A percentile compares a stretch with the other conserved stretches of the same genome.
Evolutionary conservation across 148 eudicot species (phyloP).

Genomic region (Cornus florida): DNA sequence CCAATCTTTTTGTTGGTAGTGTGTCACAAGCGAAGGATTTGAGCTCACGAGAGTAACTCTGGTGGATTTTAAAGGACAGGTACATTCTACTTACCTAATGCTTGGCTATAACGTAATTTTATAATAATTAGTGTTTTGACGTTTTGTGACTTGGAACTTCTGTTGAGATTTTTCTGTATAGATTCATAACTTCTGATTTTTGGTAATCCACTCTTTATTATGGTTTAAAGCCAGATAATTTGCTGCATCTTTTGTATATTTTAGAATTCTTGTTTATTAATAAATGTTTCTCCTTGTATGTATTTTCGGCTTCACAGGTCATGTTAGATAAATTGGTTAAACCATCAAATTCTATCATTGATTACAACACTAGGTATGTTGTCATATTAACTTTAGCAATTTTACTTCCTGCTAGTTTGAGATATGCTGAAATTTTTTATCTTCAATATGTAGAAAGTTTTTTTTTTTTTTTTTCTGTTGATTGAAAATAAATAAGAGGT

Average conservation of each 20-base stretch:
- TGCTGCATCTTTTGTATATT: conserved; percentile 7
- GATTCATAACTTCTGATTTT: neutral
- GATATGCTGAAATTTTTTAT: neutral
- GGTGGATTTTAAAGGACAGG: conserved; percentile 85
- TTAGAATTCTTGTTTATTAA: neutral
- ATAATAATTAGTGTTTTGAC: neutral
- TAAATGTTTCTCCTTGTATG: neutral
- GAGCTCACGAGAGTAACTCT: conserved; percentile 94
- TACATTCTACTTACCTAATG: conserved; percentile 25
- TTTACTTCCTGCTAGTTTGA: neutral
- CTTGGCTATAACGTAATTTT: neutral
- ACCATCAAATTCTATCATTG: conserved; percentile 73
- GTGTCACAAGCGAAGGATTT: conserved; percentile 77
- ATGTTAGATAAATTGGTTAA: conserved; percentile 90
- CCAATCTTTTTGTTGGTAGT: conserved; percentile 36
- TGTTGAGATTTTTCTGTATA: neutral
- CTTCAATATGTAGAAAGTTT: no score
- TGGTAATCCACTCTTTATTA: neutral
- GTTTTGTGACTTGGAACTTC: neutral
- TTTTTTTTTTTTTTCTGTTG: no score
- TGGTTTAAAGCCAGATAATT: neutral
- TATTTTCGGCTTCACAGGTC: conserved; percentile 50
- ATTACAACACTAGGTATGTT: conserved; percentile 86
- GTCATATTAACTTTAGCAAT: neutral
- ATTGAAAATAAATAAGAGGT: neutral